These are phyloP conservation scores for Ceratobasidium sp. DNA, from an alignment of 1,284 basidiomycete species.

Conservation along the genomic window DNA sequence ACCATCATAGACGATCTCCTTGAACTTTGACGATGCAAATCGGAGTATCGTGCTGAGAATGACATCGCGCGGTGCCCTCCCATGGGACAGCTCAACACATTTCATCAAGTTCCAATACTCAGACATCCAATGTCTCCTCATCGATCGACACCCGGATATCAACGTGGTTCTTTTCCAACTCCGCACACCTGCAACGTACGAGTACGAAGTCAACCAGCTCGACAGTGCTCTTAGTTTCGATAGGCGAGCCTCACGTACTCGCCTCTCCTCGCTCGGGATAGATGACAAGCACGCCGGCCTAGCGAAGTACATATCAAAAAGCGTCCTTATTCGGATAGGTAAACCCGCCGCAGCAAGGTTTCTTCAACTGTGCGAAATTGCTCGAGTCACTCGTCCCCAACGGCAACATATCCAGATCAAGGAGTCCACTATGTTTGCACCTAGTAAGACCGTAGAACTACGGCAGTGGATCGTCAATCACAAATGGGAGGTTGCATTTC, in stretches of 20 bases:
- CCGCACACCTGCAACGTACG: conserved; percentile 54
- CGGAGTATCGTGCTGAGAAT: conserved; percentile 10
- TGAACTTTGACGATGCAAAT: conserved; percentile 33
- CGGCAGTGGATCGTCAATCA: conserved; percentile 61
- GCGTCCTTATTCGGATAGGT: conserved; percentile 62
- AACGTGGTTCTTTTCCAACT: conserved; percentile 26
- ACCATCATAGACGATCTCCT: not conserved
- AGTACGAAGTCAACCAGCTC: conserved; percentile 58
- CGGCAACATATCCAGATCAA: not conserved
- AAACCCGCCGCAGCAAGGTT: conserved; percentile 71
- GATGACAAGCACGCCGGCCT: conserved; percentile 52
- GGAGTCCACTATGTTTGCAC: conserved; percentile 47
- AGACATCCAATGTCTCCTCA: conserved; percentile 20
- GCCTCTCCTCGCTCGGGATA: conserved; percentile 3
- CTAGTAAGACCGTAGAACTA: conserved; percentile 59
- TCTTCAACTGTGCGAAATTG: conserved; percentile 64
- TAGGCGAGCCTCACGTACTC: conserved; percentile 58
- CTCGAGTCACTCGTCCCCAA: conserved; percentile 9
- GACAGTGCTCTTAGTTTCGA: conserved; percentile 57
- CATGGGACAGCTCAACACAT: not conserved
- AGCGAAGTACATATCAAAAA: conserved; percentile 21
- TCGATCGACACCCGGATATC: conserved; percentile 17
- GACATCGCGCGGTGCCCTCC: not conserved
- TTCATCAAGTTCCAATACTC: conserved; percentile 28
- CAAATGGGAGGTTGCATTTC: conserved; percentile 54